These are phyloP conservation scores for Hygrocybe coccinea DNA, from an alignment of 768 basidiomycete species.

Conservation along the genomic window DNA sequence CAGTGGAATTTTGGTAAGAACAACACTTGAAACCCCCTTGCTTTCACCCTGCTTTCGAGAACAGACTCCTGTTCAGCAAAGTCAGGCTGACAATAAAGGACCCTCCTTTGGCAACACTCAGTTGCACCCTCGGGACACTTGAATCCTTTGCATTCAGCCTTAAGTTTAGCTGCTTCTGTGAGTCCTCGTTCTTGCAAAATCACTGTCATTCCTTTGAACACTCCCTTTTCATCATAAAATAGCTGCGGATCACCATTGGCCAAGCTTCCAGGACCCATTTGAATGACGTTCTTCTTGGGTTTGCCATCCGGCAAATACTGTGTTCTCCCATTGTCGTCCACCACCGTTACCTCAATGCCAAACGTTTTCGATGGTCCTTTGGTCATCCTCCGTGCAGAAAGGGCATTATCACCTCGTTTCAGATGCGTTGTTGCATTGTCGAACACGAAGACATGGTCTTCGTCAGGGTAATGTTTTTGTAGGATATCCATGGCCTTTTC, in stretches of 20 bases:
- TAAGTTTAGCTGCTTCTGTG: neutral
- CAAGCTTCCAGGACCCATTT: neutral
- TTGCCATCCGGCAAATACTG: conserved; percentile 18
- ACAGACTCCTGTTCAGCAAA: conserved; percentile 22
- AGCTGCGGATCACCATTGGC: neutral
- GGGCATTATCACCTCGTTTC: neutral
- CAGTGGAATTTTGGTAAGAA: conserved; percentile 22
- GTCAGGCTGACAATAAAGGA: conserved; percentile 32
- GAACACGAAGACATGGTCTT: conserved; percentile 6
- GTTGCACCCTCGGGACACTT: conserved; percentile 7
- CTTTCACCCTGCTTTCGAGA: conserved; percentile 8
- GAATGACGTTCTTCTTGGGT: conserved; percentile 10
- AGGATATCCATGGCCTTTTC: conserved; percentile 19
- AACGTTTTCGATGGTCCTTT: conserved; percentile 8
- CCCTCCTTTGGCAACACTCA: conserved; percentile 24
- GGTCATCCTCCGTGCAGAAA: neutral
- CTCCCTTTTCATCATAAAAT: neutral
- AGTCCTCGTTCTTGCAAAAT: conserved; percentile 2
- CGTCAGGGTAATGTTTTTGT: conserved; percentile 18
- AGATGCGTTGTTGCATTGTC: neutral
- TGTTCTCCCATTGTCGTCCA: conserved; percentile 15
- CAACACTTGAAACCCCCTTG: conserved; percentile 14
- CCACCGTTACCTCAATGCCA: neutral
- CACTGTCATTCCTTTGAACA: conserved; percentile 5
- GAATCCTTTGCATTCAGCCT: conserved; percentile 7